Conservation (phyloP, 1,139 yeast species). For the Hemisphaericaspora lyxosophila region DNA sequence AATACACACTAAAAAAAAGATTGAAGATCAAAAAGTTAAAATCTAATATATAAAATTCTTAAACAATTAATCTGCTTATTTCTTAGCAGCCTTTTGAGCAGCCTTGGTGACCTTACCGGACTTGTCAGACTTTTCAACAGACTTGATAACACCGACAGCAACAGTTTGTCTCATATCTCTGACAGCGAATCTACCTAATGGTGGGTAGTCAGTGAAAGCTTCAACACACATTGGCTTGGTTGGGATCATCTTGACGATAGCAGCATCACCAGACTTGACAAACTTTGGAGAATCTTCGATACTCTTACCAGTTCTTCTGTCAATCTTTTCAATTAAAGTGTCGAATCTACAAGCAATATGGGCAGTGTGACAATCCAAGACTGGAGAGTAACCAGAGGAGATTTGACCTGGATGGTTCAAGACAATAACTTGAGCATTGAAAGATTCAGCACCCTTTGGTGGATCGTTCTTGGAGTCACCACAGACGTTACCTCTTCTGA, state of each 20-base stretch:
- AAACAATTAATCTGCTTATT: slow-evolving; percentile 51
- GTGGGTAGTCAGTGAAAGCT: slow-evolving; percentile 97
- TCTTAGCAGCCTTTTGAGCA: slow-evolving; percentile 97
- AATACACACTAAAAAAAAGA: background rate
- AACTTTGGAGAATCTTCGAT: slow-evolving; percentile 81
- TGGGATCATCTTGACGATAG: slow-evolving; percentile 87
- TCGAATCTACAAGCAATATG: slow-evolving; percentile 93
- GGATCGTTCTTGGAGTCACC: slow-evolving; percentile 97
- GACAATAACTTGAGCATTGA: slow-evolving; percentile 88
- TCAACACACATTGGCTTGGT: slow-evolving; percentile 98
- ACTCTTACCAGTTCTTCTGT: slow-evolving; percentile 92
- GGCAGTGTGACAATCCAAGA: slow-evolving; percentile 92
- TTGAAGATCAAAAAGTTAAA: background rate
- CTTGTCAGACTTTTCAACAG: slow-evolving; percentile 92
- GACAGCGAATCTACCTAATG: slow-evolving; percentile 99
- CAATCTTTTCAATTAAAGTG: slow-evolving; percentile 82
- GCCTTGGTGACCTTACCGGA: slow-evolving; percentile 99
- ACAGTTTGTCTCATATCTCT: slow-evolving; percentile 99
- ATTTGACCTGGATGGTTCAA: slow-evolving; percentile 94
- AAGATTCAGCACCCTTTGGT: slow-evolving; percentile 78
- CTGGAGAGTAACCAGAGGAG: slow-evolving; percentile 92
- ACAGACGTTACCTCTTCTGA: slow-evolving; percentile 93
- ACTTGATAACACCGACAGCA: slow-evolving; percentile 99
- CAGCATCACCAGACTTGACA: slow-evolving; percentile 93
- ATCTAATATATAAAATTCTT: slow-evolving; percentile 2